Evolutionary conservation across 805 yeast species (phyloP), one percentile per base, ranked within the genome.

Genomic region (Ogataea ganodermae): DNA sequence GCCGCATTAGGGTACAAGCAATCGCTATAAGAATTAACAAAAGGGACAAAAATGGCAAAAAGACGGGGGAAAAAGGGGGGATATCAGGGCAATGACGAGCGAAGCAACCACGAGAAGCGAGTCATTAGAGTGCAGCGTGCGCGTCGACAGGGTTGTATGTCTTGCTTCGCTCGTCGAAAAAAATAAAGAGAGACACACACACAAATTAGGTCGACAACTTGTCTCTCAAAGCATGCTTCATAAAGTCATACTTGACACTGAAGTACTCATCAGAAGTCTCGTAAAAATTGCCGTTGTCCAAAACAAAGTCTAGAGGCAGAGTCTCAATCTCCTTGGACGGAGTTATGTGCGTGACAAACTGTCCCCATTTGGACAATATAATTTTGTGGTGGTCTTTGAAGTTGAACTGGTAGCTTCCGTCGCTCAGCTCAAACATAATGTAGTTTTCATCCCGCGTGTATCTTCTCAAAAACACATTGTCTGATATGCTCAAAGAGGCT

Each of bases 361-460:
- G 75, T 18, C 96, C 97, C 46, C 79, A 74, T 56, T 84, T 84
- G 36, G 91, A 85, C 32, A 92, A 66, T 49, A 95, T 83, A 46
- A 91, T 70, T 69, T 94, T 94, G 68, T 86, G 91, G 63, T 94
- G 99, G 69, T 94, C 98, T 65, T 86, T 86, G 70, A 94, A 94
- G 69, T 94, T 94, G 72, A 91, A 91, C 67, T 94, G 99, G 67
- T 87, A 82, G 35, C 89, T 84, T 17, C 96, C 97, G 62, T 90
- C 89, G 62, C 96, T 88, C 72, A 94, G 71, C 66, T 89, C 92
- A 71, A 94, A 94, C 95, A 91, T 86, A 46, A 91, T 89, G 64
- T 80, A 89, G 52, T 82, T 84, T 38, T 82, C 78, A 45, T 84
- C 82, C 66, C 98, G 82, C 20, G 89, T 81, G 63, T 87, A 89